Evolutionary conservation across 129 eudicot species (phyloP), one percentile per base, ranked within the genome.

Genomic region (Flaveria trinervia): DNA sequence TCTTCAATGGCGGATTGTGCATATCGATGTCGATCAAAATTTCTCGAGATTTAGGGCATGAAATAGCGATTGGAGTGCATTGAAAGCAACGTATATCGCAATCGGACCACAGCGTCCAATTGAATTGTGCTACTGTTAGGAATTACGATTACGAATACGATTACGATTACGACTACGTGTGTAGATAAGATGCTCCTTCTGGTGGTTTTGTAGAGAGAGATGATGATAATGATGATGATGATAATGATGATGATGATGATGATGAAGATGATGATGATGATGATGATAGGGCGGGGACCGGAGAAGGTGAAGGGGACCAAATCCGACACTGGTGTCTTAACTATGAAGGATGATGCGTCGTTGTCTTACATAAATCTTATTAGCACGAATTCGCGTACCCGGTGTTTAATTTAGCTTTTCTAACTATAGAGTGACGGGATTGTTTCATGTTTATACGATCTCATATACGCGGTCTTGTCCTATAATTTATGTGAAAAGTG

Each of bases 281-380:
- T 36, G 23, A 1, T 11, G 73, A 68, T 17, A 69, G 81, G 77
- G 81, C 72, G 87, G 84, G 89, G 82, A 81, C 88, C 83, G 85
- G 41, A 4, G 41, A 36, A 5, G 41, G 72, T 17, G 68, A 73
- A 55, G 77, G 70, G 76, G 64, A 73, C 79, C 80, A 73, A 72
- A 75, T 78, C 88, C 82, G 83, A 82, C 91, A 82, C 54, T 76
- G 80, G 80, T 81, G 82, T 79, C 84, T 81, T 78, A 79, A 84
- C 83, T 83, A 68, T 67, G 55, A 78, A 69, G 79, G 79, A 76
- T 83, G 86, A 82, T 72, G 79, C 74, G 88, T 88, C 90, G 59
- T 81, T 88, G 82, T 88, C 93, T 20, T 78, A 70, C 81, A 68
- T 85, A 26, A 66, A 65, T 80, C 74, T 73, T 80, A 74, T 75